A percentile compares a stretch with the other conserved stretches of the same genome.
These are phyloP conservation scores for Neoboletus brunneissimus DNA, from an alignment of 768 basidiomycete genomes.

Conservation along the genomic window DNA sequence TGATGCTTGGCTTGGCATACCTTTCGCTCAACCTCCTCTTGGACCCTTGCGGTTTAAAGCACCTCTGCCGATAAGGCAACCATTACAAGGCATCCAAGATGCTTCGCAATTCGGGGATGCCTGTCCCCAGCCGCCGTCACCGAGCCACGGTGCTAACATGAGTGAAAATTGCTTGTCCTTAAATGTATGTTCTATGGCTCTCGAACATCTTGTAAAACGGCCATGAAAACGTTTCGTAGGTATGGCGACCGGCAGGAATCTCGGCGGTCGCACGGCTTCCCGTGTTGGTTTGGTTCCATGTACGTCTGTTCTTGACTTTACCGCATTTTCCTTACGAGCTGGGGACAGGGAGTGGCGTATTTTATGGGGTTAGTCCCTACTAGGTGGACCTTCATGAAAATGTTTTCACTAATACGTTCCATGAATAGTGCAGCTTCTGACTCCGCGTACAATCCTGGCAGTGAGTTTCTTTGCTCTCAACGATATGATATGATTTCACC, in stretches of 20 bases:
- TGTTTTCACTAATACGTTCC: neutral
- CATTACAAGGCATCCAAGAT: slow-evolving; percentile 33
- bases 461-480: neutral
- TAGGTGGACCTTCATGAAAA: neutral
- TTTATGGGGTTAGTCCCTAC: slow-evolving; percentile 3
- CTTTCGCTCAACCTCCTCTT: slow-evolving; percentile 55
- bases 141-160: slow-evolving; percentile 40
- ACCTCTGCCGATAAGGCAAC: slow-evolving; percentile 41
- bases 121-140: slow-evolving; percentile 47
- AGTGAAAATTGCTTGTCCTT: slow-evolving; percentile 55
- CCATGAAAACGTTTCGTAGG: neutral
- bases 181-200: slow-evolving; percentile 35
- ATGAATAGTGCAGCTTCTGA: slow-evolving; percentile 13
- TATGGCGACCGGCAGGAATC: slow-evolving; percentile 17
- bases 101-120: slow-evolving; percentile 53
- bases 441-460: slow-evolving; percentile 13
- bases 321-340: neutral
- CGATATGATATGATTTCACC: neutral
- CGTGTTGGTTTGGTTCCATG: slow-evolving; percentile 22
- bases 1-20: slow-evolving; percentile 61
- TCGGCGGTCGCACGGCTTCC: slow-evolving; percentile 4
- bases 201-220: neutral
- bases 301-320: neutral
- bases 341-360: slow-evolving; percentile 13
- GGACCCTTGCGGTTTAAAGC: slow-evolving; percentile 57